Evolutionary conservation across 139 green algal genomes (phyloP).

Genomic region (Deuterostichococcus epilithicus): DNA sequence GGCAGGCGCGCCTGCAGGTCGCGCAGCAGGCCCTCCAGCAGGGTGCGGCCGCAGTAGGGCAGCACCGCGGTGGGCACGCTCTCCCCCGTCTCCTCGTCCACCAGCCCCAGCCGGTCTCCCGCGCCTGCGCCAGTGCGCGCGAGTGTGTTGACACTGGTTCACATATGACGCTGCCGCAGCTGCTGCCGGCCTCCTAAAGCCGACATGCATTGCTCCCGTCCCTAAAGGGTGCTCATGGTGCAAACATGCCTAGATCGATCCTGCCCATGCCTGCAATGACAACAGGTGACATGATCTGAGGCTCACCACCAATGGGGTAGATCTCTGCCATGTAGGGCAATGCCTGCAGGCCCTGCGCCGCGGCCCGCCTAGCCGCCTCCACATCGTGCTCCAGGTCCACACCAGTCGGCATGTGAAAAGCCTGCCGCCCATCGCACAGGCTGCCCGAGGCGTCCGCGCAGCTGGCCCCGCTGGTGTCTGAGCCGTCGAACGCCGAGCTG

Average conservation of each 20-base stretch:
- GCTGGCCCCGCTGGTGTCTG: not conserved
- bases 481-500: no score
- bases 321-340: slow-evolving; percentile 90
- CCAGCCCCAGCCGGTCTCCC: slow-evolving; percentile 87
- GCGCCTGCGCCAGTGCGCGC: slow-evolving; percentile 47
- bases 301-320: slow-evolving; percentile 85
- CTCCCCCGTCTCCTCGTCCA: slow-evolving; percentile 81
- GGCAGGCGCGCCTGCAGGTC: slow-evolving; percentile 72
- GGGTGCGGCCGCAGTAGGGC: slow-evolving; percentile 84
- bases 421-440: not conserved
- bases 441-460: not conserved
- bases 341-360: slow-evolving; percentile 53
- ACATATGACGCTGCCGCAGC: not conserved
- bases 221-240: not conserved
- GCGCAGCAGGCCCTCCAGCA: slow-evolving; percentile 87
- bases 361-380: slow-evolving; percentile 30
- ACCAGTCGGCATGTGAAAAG: slow-evolving; percentile 59
- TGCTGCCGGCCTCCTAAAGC: not conserved
- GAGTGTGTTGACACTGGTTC: not conserved
- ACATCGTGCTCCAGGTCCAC: slow-evolving; percentile 56
- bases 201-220: not conserved
- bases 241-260: not conserved
- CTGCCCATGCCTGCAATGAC: not conserved
- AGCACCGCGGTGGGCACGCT: slow-evolving; percentile 90
- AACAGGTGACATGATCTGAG: not conserved